Evolutionary conservation across 805 yeast genomes (phyloP).

Genomic region (Sporopachydermia lactativora): DNA sequence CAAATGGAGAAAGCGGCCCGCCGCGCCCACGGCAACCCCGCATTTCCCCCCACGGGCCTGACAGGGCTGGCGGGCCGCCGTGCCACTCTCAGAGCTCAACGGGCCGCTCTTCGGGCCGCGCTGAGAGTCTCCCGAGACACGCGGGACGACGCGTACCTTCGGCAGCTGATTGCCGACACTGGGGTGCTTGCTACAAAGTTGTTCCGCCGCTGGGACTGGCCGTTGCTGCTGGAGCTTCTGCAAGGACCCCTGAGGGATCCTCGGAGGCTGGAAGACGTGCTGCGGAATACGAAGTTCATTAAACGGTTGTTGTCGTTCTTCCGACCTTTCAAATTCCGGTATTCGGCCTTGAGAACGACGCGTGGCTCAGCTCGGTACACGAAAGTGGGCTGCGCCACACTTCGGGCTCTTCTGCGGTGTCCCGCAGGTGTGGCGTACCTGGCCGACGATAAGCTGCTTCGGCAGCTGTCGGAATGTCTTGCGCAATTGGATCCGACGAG

Average conservation of each 20-base stretch:
- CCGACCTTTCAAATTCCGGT: conserved; percentile 82
- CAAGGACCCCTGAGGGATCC: conserved; percentile 74
- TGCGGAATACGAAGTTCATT: conserved; percentile 69
- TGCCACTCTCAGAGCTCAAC: too few relatives aligned
- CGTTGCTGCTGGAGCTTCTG: conserved; percentile 49
- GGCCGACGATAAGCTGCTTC: conserved; percentile 59
- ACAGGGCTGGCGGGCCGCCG: too few relatives aligned
- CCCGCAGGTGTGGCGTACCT: conserved; percentile 56
- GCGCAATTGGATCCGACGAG: conserved; percentile 75
- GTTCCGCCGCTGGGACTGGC: conserved; percentile 83
- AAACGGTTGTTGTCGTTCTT: conserved; percentile 76
- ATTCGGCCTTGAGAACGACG: conserved; percentile 38
- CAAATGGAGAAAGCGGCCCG: conserved; percentile 33
- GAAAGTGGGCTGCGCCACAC: conserved; percentile 60
- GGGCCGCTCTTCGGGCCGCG: conserved; percentile 12
- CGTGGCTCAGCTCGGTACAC: conserved; percentile 43
- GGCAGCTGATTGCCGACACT: conserved; percentile 49
- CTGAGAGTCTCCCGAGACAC: conserved; percentile 24
- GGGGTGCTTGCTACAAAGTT: conserved; percentile 68
- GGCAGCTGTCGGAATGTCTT: conserved; percentile 81
- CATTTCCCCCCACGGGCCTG: neutral
- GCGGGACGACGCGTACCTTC: conserved; percentile 55
- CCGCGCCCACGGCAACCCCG: conserved; percentile 16
- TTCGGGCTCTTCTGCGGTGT: conserved; percentile 47
- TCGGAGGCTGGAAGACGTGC: conserved; percentile 59